phyloP scores from a whole-genome alignment of 805 yeast genomes.

The Metschnikowia gelsemii region DNA sequence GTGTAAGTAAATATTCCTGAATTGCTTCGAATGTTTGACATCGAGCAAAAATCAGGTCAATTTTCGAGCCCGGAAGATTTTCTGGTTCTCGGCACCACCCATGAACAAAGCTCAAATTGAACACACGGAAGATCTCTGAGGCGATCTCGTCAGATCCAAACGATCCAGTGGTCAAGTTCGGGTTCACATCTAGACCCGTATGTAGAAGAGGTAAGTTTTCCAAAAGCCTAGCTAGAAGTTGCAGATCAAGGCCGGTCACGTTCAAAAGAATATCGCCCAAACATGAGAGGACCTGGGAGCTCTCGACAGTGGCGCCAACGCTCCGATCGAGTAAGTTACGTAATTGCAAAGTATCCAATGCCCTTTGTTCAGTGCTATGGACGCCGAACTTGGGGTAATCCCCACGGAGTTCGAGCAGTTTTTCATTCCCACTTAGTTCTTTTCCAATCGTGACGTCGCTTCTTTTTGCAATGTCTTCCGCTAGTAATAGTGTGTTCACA shows the following conservation, averaged over 20 bases:
- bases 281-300: constrained; percentile 45
- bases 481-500: constrained; percentile 63
- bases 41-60: constrained; percentile 20
- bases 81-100: constrained; percentile 62
- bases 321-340: constrained; percentile 10
- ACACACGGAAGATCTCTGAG: constrained; percentile 54
- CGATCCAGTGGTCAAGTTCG: constrained; percentile 53
- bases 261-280: constrained; percentile 47
- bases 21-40: constrained; percentile 49
- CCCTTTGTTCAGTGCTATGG: too few species aligned
- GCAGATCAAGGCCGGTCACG: constrained; percentile 13
- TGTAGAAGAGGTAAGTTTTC: constrained; percentile 61
- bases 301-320: constrained; percentile 10
- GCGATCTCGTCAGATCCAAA: constrained; percentile 53
- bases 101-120: constrained; percentile 65
- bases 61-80: constrained; percentile 13
- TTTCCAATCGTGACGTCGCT: not conserved
- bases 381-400: too few species aligned
- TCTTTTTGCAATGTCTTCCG: constrained; percentile 32
- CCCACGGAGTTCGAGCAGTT: too few species aligned
- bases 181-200: constrained; percentile 71
- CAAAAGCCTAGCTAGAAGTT: constrained; percentile 38
- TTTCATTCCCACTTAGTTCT: not conserved
- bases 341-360: constrained; percentile 6
- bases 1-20: constrained; percentile 51